These are phyloP conservation scores for Taphrina sp. DNA, from an alignment of 1,139 yeast species.

Conservation along the genomic window DNA sequence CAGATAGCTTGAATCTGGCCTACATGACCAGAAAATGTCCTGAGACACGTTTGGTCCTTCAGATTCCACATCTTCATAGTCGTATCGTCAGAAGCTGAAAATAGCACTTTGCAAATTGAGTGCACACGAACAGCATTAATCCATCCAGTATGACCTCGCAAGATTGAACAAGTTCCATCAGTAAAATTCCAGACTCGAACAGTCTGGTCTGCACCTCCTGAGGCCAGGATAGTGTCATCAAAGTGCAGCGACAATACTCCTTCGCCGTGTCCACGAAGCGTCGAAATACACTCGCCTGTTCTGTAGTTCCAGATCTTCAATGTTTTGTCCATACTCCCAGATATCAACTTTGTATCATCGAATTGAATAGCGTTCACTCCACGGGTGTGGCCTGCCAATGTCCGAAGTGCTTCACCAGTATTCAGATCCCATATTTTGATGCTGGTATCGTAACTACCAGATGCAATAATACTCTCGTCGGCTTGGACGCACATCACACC, in stretches of 20 bases:
- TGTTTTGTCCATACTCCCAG: slow-evolving; percentile 88
- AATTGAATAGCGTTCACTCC: slow-evolving; percentile 86
- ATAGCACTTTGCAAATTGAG: slow-evolving; percentile 70
- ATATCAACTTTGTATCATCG: slow-evolving; percentile 82
- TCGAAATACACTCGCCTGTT: slow-evolving; percentile 89
- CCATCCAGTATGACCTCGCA: slow-evolving; percentile 91
- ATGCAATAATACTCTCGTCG: slow-evolving; percentile 55
- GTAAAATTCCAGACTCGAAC: slow-evolving; percentile 97
- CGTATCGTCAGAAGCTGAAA: slow-evolving; percentile 86
- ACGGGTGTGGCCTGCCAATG: slow-evolving; percentile 77
- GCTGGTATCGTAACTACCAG: slow-evolving; percentile 72
- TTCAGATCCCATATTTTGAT: slow-evolving; percentile 96
- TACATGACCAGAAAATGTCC: slow-evolving; percentile 64
- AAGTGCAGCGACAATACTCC: slow-evolving; percentile 80
- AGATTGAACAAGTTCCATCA: slow-evolving; percentile 83
- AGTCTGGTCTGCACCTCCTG: slow-evolving; percentile 89
- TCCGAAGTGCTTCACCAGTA: slow-evolving; percentile 68
- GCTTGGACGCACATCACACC: slow-evolving; percentile 86
- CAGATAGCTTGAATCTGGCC: slow-evolving; percentile 46
- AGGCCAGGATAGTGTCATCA: slow-evolving; percentile 75
- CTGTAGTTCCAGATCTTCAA: slow-evolving; percentile 94
- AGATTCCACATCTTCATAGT: slow-evolving; percentile 96
- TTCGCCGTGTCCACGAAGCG: slow-evolving; percentile 89
- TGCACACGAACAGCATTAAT: slow-evolving; percentile 88
- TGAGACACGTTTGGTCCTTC: slow-evolving; percentile 70